Conservation (phyloP, 495 filamentous ascomycete genomes). For the Penicillium daleae region DNA sequence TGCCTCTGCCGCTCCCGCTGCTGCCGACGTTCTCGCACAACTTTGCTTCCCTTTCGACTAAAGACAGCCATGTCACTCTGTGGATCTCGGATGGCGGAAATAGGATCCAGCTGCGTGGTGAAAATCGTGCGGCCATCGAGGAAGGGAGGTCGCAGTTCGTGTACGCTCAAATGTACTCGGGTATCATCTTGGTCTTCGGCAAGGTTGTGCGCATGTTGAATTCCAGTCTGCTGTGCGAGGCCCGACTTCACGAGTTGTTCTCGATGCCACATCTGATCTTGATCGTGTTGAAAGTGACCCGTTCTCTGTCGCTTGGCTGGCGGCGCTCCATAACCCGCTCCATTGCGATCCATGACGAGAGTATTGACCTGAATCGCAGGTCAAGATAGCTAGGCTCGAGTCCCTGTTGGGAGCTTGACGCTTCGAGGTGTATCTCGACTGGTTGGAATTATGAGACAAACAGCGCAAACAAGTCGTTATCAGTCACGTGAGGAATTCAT, state of each 20-base stretch:
- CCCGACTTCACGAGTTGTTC: constrained; percentile 65
- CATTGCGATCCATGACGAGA: constrained; percentile 41
- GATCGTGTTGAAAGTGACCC: constrained; percentile 53
- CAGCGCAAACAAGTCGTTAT: constrained; percentile 32
- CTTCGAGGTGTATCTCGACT: not conserved
- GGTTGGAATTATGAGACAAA: constrained; percentile 21
- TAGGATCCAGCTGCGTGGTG: constrained; percentile 94
- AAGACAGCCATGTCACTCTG: constrained; percentile 99
- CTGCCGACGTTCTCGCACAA: constrained; percentile 87
- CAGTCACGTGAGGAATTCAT: constrained; percentile 29
- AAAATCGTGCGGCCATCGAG: constrained; percentile 94
- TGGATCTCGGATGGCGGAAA: constrained; percentile 88
- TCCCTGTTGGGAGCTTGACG: not conserved
- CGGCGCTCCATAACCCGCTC: constrained; percentile 31
- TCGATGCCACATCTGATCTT: constrained; percentile 85
- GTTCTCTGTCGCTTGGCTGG: constrained; percentile 51
- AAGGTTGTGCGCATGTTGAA: constrained; percentile 72
- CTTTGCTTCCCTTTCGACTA: constrained; percentile 90
- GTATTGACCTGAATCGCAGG: not conserved
- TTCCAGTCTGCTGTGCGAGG: constrained; percentile 87
- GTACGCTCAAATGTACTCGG: constrained; percentile 87
- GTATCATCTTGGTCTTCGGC: constrained; percentile 87
- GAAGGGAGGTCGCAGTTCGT: constrained; percentile 94
- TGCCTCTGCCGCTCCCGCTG: constrained; percentile 94
- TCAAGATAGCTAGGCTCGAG: constrained; percentile 2